Conservation (phyloP, 2,329 filamentous ascomycete genomes). For the Xylaria sp. region DNA sequence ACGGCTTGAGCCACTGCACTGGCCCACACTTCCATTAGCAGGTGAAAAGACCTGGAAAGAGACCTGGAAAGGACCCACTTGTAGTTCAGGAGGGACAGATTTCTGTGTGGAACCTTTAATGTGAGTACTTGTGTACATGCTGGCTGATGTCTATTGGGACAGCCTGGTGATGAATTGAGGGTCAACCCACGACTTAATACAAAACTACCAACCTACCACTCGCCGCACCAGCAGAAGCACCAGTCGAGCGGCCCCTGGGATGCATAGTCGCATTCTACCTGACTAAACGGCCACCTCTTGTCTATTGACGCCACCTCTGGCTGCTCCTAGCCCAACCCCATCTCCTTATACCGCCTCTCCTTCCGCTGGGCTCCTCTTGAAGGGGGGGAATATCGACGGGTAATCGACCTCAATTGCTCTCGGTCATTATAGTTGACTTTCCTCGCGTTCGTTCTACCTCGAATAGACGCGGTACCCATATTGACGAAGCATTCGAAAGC, state of each 20-base stretch:
- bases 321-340: slow-evolving; percentile 16
- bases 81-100: slow-evolving; percentile 49
- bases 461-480: slow-evolving; percentile 27
- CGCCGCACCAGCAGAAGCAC: slow-evolving; percentile 13
- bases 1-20: slow-evolving; percentile 1
- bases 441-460: slow-evolving; percentile 4
- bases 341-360: slow-evolving; percentile 23
- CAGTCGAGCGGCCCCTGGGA: slow-evolving; percentile 39
- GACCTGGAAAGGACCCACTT: slow-evolving; percentile 22
- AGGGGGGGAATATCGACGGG: slow-evolving; percentile 6
- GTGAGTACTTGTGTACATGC: slow-evolving; percentile 8
- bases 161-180: slow-evolving; percentile 38
- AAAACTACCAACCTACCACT: slow-evolving; percentile 1
- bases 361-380: slow-evolving; percentile 16
- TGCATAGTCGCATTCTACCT: slow-evolving; percentile 44
- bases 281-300: slow-evolving; percentile 38
- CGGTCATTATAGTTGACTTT: slow-evolving; percentile 13
- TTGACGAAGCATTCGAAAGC: slow-evolving; percentile 46
- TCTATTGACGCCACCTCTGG: slow-evolving; percentile 37
- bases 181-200: slow-evolving; percentile 31
- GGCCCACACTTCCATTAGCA: slow-evolving; percentile 25
- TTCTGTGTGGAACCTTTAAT: slow-evolving; percentile 38
- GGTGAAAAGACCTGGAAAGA: slow-evolving; percentile 5
- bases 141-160: slow-evolving; percentile 33
- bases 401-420: slow-evolving; percentile 26